These are phyloP conservation scores for Euphorbia peplus DNA, from an alignment of 345 rosid species.

Conservation along the genomic window DNA sequence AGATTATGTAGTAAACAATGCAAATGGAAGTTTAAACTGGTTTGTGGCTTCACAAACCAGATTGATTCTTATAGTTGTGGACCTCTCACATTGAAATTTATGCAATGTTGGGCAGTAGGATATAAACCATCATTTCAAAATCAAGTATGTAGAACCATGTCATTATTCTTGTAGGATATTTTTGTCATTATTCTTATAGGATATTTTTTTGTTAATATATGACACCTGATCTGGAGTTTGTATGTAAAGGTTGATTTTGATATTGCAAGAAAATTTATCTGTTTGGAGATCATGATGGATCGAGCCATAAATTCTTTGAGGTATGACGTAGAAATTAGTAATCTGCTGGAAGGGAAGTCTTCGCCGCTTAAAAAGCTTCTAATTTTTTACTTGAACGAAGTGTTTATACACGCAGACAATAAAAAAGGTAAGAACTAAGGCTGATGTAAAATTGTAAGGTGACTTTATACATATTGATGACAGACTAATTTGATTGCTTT, in stretches of 20 bases:
- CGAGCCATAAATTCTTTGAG: neutral
- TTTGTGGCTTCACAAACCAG: neutral
- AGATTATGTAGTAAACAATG: neutral
- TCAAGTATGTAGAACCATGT: neutral
- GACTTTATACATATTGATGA: neutral
- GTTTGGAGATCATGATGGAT: neutral
- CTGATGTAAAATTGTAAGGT: neutral
- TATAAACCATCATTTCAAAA: neutral
- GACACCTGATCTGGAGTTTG: neutral
- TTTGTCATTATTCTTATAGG: neutral
- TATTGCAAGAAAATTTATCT: neutral
- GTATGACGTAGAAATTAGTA: neutral
- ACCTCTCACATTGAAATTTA: neutral
- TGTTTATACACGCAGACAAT: neutral
- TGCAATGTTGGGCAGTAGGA: neutral
- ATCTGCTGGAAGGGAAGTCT: neutral
- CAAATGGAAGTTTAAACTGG: neutral
- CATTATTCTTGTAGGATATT: too few species aligned
- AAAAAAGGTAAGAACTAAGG: neutral
- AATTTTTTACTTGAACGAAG: neutral
- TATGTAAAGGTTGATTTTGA: neutral
- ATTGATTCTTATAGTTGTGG: neutral
- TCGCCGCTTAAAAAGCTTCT: neutral
- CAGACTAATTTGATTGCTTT: neutral
- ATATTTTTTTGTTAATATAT: neutral